A percentile compares a stretch with the other conserved stretches of the same genome.
Conservation (phyloP, 768 basidiomycete species). For the Leucocoprinus birnbaumii region DNA sequence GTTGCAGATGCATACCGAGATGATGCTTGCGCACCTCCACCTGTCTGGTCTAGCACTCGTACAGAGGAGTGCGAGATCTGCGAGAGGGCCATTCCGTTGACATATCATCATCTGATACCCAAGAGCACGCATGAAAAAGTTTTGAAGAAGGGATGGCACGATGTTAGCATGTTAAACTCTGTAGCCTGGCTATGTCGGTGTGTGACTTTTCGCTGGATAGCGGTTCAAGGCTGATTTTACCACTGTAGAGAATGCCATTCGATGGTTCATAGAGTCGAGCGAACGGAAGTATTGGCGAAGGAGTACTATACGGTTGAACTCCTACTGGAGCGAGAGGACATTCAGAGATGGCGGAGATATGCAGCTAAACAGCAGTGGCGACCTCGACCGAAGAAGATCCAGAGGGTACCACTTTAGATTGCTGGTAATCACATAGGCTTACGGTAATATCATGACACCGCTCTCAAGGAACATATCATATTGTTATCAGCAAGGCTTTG, state of each 20-base stretch:
- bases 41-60: conserved; percentile 50
- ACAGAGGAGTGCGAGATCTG: conserved; percentile 59
- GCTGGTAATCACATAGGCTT: too few species aligned
- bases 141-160: conserved; percentile 58
- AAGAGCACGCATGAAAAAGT: conserved; percentile 50
- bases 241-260: not conserved
- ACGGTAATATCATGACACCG: too few species aligned
- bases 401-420: not conserved
- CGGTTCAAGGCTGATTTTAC: not conserved
- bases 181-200: conserved; percentile 62
- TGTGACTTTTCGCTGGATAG: conserved; percentile 12
- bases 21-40: conserved; percentile 46
- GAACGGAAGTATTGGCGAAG: conserved; percentile 38
- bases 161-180: conserved; percentile 46
- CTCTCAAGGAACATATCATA: too few species aligned
- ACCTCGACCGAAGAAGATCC: conserved; percentile 1
- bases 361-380: conserved; percentile 41
- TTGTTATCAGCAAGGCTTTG: too few species aligned
- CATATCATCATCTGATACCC: conserved; percentile 62
- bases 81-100: conserved; percentile 50
- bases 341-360: conserved; percentile 54
- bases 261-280: not conserved
- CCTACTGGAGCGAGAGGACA: conserved; percentile 47
- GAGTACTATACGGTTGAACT: conserved; percentile 48
- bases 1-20: conserved; percentile 39